Percentiles rank a stretch among this genome's conserved stretches.
These are phyloP conservation scores for Cymbopogon flexuosus DNA, from an alignment of 202 grass and related monocot genomes.

Conservation along the genomic window DNA sequence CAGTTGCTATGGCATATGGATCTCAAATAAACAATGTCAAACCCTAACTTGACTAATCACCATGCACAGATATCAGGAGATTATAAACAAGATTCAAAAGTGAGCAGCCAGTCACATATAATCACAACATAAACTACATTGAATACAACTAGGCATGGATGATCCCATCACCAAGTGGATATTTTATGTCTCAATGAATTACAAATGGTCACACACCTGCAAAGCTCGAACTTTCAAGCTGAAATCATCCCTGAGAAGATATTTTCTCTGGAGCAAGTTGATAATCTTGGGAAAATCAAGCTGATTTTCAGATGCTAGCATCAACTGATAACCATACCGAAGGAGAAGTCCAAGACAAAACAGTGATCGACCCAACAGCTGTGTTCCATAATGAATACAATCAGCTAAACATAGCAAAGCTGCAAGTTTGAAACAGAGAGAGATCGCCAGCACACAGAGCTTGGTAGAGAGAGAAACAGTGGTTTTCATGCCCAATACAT, in stretches of 20 bases:
- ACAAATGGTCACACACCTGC: conserved; percentile 48
- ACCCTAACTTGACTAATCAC: not conserved
- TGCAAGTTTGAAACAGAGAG: not conserved
- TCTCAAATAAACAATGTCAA: not conserved
- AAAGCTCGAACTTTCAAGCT: conserved; percentile 88
- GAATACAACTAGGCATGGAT: not conserved
- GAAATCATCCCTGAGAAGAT: conserved; percentile 76
- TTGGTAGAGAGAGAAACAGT: conserved; percentile 10
- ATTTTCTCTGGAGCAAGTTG: conserved; percentile 62
- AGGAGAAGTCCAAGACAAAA: conserved; percentile 93
- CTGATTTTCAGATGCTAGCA: conserved; percentile 58
- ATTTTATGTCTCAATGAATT: conserved; percentile 14
- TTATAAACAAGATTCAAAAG: not conserved
- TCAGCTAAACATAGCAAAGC: conserved; percentile 30
- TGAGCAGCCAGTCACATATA: not conserved
- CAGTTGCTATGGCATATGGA: not conserved
- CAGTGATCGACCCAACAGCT: conserved; percentile 80
- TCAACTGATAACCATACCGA: conserved; percentile 85
- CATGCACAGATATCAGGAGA: not conserved
- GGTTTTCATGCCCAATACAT: not conserved
- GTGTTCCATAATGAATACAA: conserved; percentile 29
- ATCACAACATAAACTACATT: not conserved
- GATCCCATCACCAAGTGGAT: not conserved
- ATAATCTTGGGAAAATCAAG: conserved; percentile 77
- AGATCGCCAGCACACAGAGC: not conserved